Evolutionary conservation across 257 asterid species (phyloP), one percentile per base, ranked within the genome.

Genomic region (Solanum verrucosum): DNA sequence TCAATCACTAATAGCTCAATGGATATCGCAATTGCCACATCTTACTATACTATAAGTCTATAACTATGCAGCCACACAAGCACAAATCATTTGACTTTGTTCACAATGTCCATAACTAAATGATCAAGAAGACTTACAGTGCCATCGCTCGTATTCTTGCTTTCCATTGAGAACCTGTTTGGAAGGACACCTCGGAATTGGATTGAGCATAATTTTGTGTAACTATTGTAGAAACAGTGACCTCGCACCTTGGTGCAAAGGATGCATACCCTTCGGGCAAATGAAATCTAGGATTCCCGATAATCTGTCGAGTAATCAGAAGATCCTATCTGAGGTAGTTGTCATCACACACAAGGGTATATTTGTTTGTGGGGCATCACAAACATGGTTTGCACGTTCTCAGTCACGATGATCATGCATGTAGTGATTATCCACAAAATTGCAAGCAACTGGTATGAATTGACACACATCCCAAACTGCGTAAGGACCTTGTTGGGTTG

Each of bases 381-480:
- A 89, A 46, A 93, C 88, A 3, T 92, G 88, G 84, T 93, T 91
- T 87, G 83, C 79, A 42, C 94, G 93, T 16, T 56, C 63, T 56
- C 63, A 56, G 4, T 56, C 63, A 18, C n/a, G n/a, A 56, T 0
- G 63, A 56, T 56, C 63, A 56, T 56, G n/a, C 63, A 56, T 56
- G 86, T 95, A 96, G 0, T 94, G 95, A 42, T 94, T 92, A 38
- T 98, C 95, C 90, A 92, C 95, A 77, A 38, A 77, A 40, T 13
- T 77, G 89, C 98, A 95, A 88, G 85, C 49, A 21, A 91, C 90
- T 42, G 98, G 96, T 88, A 93, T 90, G 59, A 56, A 88, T 88
- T 95, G 98, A 73, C 68, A 93, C 84, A 93, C 83, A 93, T 97
- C 82, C 98, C 98, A 79, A 94, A 95, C 44, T 93, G 98, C n/a